phyloP scores from a whole-genome alignment of 805 yeast species.

The Yarrowia sp. region DNA sequence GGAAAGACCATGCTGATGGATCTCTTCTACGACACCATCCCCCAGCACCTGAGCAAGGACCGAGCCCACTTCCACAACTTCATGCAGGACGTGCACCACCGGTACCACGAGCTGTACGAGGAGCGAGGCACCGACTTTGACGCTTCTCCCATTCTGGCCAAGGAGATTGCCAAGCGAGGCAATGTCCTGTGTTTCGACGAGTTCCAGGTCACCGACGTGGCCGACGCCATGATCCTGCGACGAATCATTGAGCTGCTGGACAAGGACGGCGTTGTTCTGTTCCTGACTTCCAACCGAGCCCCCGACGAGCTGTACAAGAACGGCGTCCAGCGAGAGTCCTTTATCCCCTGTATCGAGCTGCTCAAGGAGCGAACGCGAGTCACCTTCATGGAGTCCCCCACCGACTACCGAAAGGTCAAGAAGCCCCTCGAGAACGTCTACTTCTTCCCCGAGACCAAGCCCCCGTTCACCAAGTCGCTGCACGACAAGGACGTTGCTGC shows the following conservation, averaged over 20 bases:
- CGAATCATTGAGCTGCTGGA: conserved; percentile 61
- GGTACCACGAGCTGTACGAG: conserved; percentile 70
- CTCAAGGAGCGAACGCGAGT: conserved; percentile 74
- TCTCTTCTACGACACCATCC: conserved; percentile 81
- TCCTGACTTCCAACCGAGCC: conserved; percentile 92
- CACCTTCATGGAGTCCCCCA: conserved; percentile 79
- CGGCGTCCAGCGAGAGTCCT: conserved; percentile 89
- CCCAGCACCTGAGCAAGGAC: conserved; percentile 68
- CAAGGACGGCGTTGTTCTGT: conserved; percentile 78
- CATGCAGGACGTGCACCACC: conserved; percentile 89
- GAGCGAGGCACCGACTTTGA: conserved; percentile 73
- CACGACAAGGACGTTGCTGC: conserved; percentile 45
- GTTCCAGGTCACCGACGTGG: conserved; percentile 97
- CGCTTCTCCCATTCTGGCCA: conserved; percentile 78
- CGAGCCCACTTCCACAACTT: conserved; percentile 95
- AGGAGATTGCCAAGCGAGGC: conserved; percentile 71
- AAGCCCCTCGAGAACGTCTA: conserved; percentile 80
- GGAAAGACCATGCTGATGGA: conserved; percentile 99
- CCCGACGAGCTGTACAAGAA: conserved; percentile 92
- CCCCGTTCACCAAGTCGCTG: conserved; percentile 55
- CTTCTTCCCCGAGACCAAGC: conserved; percentile 51
- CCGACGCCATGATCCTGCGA: conserved; percentile 94
- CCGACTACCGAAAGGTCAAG: conserved; percentile 88
- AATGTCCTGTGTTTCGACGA: conserved; percentile 92
- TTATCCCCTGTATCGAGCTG: conserved; percentile 85